Evolutionary conservation across 1,284 basidiomycete species (phyloP), one percentile per base, ranked within the genome.

Genomic region (Cystobasidiaceae sp.): DNA sequence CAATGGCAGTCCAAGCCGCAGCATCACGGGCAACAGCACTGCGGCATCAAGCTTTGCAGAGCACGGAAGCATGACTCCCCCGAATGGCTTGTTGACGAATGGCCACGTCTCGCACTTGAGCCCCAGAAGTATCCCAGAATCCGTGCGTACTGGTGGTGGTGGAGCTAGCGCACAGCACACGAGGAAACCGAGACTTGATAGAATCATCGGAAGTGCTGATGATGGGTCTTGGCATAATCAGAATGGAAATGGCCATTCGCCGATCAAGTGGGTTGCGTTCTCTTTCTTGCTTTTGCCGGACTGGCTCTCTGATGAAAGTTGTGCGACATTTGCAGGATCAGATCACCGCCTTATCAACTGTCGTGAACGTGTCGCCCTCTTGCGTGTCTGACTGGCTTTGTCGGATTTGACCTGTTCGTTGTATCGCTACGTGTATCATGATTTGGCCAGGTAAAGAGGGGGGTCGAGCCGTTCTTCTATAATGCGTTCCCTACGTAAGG

Each of bases 151-250:
- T 9, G 13, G 45, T 46, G 56, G 44, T n/a, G n/a, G n/a, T n/a
- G n/a, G n/a, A n/a, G n/a, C n/a, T n/a, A n/a, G n/a, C n/a, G n/a
- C n/a, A n/a, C n/a, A n/a, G n/a, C n/a, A n/a, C n/a, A 30, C 32
- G 56, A 23, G 56, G 8, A 59, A 59, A 37, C 56, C 44, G 28
- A 39, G 56, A 19, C 48, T 59, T 41, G 56, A 59, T 39, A 23
- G 56, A 25, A 59, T 59, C 56, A 49, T 59, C 28, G 56, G 56
- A 19, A 59, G 56, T 28, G 30, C 45, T 17, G 56, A 59, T 27
- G 56, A 59, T 28, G 37, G 30, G 23, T 17, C 4, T 3, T 30
- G 21, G 33, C n/a, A n/a, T n/a, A 4, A 52, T 32, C 17, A 4
- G 25, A 7, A 25, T 30, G 54, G 39, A 4, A 7, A 27, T 13